These are phyloP conservation scores for Populus hybrid DNA, from an alignment of 441 rosid genomes.

Conservation along the genomic window DNA sequence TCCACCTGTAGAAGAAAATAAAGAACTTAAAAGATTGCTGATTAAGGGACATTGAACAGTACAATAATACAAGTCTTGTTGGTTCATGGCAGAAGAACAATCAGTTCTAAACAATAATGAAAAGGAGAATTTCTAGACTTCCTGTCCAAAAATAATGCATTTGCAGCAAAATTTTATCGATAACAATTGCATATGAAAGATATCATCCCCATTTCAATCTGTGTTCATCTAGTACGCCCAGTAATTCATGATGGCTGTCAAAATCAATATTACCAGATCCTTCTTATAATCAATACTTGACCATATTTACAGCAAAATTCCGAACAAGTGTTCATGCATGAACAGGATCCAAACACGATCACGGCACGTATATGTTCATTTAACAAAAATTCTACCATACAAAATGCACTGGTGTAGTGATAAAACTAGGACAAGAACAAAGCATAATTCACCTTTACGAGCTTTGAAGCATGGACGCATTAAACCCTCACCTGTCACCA, in stretches of 20 bases:
- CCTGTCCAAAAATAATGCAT: not conserved
- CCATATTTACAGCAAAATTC: not conserved
- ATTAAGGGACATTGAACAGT: not conserved
- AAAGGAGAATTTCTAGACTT: not conserved
- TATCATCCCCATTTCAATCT: not conserved
- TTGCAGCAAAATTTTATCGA: not conserved
- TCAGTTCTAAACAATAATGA: not conserved
- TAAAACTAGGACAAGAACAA: slow-evolving; percentile 9
- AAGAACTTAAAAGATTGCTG: slow-evolving; percentile 2
- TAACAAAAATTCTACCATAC: not conserved
- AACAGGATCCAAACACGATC: not conserved
- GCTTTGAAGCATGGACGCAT: slow-evolving; percentile 99
- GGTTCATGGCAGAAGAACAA: not conserved
- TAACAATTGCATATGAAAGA: not conserved
- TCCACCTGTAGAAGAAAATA: slow-evolving; percentile 53
- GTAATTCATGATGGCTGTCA: not conserved
- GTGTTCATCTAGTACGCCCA: not conserved
- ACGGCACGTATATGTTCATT: not conserved
- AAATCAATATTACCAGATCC: not conserved
- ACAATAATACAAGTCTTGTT: not conserved
- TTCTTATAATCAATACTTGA: not conserved
- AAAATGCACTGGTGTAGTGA: not conserved
- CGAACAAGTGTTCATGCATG: not conserved
- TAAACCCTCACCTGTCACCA: slow-evolving; percentile 92
- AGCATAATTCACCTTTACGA: slow-evolving; percentile 53